Evolutionary conservation across 305 asterid species (phyloP), one percentile per base, ranked within the genome.

Genomic region (Fraxinus latifolia): DNA sequence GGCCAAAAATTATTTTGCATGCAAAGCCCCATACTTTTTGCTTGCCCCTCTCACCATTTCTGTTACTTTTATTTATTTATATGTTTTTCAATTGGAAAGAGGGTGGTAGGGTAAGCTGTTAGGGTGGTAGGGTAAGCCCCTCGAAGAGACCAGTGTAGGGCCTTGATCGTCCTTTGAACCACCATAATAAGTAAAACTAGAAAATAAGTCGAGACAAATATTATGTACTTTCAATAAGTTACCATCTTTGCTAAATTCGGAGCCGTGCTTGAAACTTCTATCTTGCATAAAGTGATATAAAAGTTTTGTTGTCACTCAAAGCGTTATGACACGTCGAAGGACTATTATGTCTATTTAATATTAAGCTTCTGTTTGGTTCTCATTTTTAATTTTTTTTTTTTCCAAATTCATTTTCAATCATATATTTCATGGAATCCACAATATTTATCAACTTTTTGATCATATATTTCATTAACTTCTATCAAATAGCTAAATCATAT

Each of bases 1-100:
- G 23, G 42, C 79, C 74, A 82, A 77, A 83, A 62, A 73, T 14
- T 73, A 55, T 68, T 50, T 82, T 60, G 74, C 44, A n/a, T 77
- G 72, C 82, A 78, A 65, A 78, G 31, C 50, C 65, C 62, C 65
- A 5, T 65, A 21, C 81, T 15, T 53, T 72, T 65, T 70, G 37
- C 75, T 31, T 70, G 42, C 75, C 25, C 42, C 27, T 14, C 21
- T 31, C 39, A 14, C 39, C 37, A 31, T 12, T 70, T 70, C 75
- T 31, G 19, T 70, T 31, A 29, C 75, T 31, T 11, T 67, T 27
- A 21, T 67, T 65, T 11, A 65, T 23, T 65, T 67, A 67, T 27
- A n/a, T n/a, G 67, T 55, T 77, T 58, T 39, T 29, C 31, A 67
- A 67, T 27, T 67, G 37, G 27, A 60, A 58, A 60, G 62, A n/a